Evolutionary conservation across 1,284 basidiomycete genomes (phyloP).

Genomic region (Ceratobasidium sp.): DNA sequence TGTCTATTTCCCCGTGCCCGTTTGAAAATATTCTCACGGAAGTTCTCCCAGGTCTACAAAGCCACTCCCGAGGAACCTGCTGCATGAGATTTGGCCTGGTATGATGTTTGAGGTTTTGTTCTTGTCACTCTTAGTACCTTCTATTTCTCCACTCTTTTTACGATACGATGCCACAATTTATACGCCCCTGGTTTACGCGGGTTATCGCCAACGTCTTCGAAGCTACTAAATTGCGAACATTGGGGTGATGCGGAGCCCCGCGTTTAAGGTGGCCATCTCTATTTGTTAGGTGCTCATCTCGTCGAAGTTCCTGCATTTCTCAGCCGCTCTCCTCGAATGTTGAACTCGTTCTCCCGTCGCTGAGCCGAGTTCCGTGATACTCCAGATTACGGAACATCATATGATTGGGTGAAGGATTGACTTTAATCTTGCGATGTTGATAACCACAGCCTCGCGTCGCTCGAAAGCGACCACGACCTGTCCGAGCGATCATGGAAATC

Average conservation of each 20-base stretch:
- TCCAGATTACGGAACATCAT: not conserved
- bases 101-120: constrained; percentile 10
- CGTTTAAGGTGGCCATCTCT: constrained; percentile 24
- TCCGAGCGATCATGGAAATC: not conserved
- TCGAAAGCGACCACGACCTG: constrained; percentile 16
- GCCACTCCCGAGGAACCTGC: constrained; percentile 29
- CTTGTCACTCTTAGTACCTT: constrained; percentile 16
- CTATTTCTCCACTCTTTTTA: constrained; percentile 17
- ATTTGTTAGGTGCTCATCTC: not conserved
- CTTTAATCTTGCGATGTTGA: constrained; percentile 4
- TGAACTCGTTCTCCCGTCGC: constrained; percentile 6
- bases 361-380: not conserved
- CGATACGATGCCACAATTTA: constrained; percentile 18
- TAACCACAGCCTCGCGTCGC: not conserved
- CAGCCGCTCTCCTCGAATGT: not conserved
- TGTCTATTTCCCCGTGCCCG: constrained; percentile 56
- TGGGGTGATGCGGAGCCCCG: constrained; percentile 21
- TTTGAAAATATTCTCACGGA: no score
- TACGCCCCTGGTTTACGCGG: not conserved
- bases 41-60: constrained; percentile 20
- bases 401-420: constrained; percentile 11
- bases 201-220: not conserved
- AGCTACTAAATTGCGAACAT: not conserved
- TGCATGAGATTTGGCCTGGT: constrained; percentile 21
- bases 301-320: constrained; percentile 6